Percentiles rank a stretch among this genome's conserved stretches.
Conservation (phyloP, 2,329 filamentous ascomycete species). For the Fusarium devonianum region DNA sequence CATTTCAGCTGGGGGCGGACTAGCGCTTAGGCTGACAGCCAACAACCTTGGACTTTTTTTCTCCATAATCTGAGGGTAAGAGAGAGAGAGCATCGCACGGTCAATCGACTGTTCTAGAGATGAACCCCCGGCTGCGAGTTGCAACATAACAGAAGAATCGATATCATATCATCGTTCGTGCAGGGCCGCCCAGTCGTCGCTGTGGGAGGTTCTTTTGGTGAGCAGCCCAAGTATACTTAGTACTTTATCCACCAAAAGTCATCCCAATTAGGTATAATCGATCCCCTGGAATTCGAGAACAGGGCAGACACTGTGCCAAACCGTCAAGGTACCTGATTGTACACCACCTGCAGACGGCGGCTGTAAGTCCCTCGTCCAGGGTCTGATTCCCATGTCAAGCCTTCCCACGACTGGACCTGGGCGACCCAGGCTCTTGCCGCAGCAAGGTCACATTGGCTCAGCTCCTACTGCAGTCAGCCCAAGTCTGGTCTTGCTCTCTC, state of each 20-base stretch:
- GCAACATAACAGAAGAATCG: background rate
- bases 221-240: too few species aligned
- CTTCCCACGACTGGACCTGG: constrained; percentile 23
- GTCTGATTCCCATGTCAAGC: constrained; percentile 29
- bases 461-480: constrained; percentile 3
- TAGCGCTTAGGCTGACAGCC: background rate
- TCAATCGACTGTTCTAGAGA: too few species aligned
- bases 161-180: constrained; percentile 1
- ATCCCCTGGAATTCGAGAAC: constrained; percentile 14
- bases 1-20: background rate
- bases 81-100: too few species aligned
- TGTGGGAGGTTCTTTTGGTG: background rate
- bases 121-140: too few species aligned
- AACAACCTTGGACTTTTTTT: too few species aligned
- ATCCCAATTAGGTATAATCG: background rate
- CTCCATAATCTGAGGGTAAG: too few species aligned
- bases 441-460: constrained; percentile 28
- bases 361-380: constrained; percentile 2
- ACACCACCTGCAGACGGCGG: too few species aligned
- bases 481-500: constrained; percentile 2
- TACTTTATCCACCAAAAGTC: background rate
- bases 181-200: background rate
- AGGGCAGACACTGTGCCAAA: constrained; percentile 13
- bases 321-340: constrained; percentile 9
- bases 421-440: constrained; percentile 29